Base-by-base conservation (phyloP, 169 alveolate species). In the Cryptosporidium tyzzeri region DNA sequence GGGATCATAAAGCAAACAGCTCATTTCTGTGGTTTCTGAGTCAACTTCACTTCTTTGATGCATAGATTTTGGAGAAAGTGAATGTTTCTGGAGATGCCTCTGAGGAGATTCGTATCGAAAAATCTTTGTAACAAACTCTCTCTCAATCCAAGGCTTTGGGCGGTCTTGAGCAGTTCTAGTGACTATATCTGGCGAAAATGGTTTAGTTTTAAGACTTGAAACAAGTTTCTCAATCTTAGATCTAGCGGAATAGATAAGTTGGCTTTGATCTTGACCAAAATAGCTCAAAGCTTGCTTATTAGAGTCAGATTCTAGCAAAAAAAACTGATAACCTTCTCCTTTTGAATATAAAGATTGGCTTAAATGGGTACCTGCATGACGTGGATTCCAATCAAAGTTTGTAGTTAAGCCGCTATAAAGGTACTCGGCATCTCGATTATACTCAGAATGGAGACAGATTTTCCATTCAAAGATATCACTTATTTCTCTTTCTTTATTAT, bases 391-490 rank as follows among this genome's bases (percentile, higher is more conserved):
- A n/a, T 65, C 50, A 18, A 37, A 65, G 71, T 37, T 65, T 65
- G 71, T 65, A 16, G 71, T 65, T 35, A 65, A 29, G 23, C 71
- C 71, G 5, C 69, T 80, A 23, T 14, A 59, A 12, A 80, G 70
- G 45, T 80, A 80, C 35, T 80, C 75, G 0, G 70, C 86, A 59
- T 80, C 59, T 21, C 41, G 65, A 41, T 80, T 80, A 44, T 65
- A 80, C 55, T 80, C 89, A 0, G 89, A 80, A 48, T 80, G 89
- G 5, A 80, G 74, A 23, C 70, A 80, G 10, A 62, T 80, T 45
- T 45, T 61, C 89, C 89, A 80, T 29, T 80, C 89, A 31, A 59
- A 80, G 14, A 39, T 41, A n/a, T 35, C 48, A 33, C 12, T 31
- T 16, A 55, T 26, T 55, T 55, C 35, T 26, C 16, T 61, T 23